A percentile compares a stretch with the other conserved stretches of the same genome.
phyloP scores from a whole-genome alignment of 2,329 filamentous ascomycete genomes.

The Rhinocladiella similis region DNA sequence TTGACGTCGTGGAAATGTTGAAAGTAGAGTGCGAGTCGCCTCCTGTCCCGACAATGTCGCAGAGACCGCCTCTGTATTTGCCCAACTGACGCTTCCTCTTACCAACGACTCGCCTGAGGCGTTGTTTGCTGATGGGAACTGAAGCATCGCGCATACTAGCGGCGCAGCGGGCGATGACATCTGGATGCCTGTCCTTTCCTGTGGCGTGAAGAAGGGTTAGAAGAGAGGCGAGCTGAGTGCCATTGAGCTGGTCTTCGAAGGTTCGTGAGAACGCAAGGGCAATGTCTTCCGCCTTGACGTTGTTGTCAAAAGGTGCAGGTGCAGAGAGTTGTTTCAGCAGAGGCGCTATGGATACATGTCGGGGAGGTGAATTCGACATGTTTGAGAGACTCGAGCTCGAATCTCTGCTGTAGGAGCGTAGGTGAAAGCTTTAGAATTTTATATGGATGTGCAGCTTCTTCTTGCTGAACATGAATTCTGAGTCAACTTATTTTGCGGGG shows the following conservation, averaged over 20 bases:
- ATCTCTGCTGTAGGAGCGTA: no score
- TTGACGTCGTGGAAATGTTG: conserved; percentile 95
- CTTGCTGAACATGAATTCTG: background rate
- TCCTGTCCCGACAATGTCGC: conserved; percentile 96
- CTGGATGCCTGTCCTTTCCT: conserved; percentile 75
- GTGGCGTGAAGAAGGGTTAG: conserved; percentile 93
- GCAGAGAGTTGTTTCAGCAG: conserved; percentile 48
- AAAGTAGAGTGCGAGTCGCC: conserved; percentile 97
- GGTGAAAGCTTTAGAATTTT: background rate
- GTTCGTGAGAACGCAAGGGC: conserved; percentile 87
- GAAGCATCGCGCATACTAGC: conserved; percentile 80
- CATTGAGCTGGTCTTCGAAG: conserved; percentile 86
- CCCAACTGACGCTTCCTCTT: conserved; percentile 62
- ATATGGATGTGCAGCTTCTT: background rate
- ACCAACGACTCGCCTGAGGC: conserved; percentile 60
- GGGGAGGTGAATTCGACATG: conserved; percentile 14
- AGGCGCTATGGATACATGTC: conserved; percentile 46
- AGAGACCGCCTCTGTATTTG: conserved; percentile 76
- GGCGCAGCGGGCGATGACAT: conserved; percentile 84
- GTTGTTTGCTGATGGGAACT: conserved; percentile 65
- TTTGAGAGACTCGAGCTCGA: background rate
- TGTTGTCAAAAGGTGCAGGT: conserved; percentile 44
- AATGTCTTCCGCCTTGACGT: conserved; percentile 75
- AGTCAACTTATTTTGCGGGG: background rate
- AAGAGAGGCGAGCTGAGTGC: conserved; percentile 81